phyloP scores from a whole-genome alignment of 768 basidiomycete species.

The Boletus speciosus region DNA sequence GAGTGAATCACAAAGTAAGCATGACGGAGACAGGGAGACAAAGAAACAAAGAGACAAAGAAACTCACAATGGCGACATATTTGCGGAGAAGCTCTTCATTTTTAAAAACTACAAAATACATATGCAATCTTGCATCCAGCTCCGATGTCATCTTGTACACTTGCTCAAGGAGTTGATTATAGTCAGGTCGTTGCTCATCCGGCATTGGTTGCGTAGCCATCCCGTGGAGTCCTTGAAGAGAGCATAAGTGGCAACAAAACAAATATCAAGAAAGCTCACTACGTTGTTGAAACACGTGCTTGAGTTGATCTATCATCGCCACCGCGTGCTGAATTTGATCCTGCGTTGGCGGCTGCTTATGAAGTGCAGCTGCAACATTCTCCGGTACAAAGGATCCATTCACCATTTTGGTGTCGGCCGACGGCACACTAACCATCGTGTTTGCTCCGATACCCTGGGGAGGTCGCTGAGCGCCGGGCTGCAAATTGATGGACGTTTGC shows the following conservation, averaged over 20 bases:
- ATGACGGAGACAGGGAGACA: neutral
- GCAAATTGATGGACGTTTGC: conserved; percentile 10
- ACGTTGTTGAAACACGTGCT: conserved; percentile 33
- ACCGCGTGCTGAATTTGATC: conserved; percentile 34
- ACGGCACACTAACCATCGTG: conserved; percentile 6
- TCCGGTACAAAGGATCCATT: conserved; percentile 11
- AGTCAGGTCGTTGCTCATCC: conserved; percentile 53
- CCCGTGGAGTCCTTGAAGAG: conserved; percentile 32
- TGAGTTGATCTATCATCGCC: conserved; percentile 31
- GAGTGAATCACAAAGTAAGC: conserved; percentile 5
- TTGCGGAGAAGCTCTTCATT: conserved; percentile 47
- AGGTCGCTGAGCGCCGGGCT: conserved; percentile 18
- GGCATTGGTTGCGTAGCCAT: conserved; percentile 42
- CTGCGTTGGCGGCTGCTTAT: conserved; percentile 20
- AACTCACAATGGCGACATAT: conserved; percentile 53
- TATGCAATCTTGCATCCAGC: conserved; percentile 47
- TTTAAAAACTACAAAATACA: conserved; percentile 45
- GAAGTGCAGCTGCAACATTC: neutral
- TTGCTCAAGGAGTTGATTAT: conserved; percentile 47
- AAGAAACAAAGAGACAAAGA: conserved; percentile 10
- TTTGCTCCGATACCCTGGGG: conserved; percentile 9
- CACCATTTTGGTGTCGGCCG: conserved; percentile 18
- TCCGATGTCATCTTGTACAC: conserved; percentile 44
- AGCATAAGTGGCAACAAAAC: conserved; percentile 10
- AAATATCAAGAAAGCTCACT: conserved; percentile 21